Percentiles rank a stretch among this genome's conserved stretches.
Evolutionary conservation across 768 basidiomycete genomes (phyloP).

Genomic region (Mycena rosella): DNA sequence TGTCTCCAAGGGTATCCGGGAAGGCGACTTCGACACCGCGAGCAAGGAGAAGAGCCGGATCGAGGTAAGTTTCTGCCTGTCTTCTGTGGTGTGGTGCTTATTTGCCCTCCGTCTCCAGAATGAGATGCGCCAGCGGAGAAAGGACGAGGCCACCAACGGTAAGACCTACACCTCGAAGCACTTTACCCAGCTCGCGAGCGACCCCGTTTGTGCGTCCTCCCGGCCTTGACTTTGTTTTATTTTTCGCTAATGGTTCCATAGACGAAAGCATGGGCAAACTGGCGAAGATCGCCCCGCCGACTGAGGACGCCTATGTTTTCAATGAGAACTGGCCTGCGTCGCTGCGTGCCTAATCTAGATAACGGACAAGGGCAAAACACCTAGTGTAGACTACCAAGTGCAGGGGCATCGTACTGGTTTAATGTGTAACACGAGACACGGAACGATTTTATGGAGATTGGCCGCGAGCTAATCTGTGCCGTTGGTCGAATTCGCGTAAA

Average conservation of each 20-base stretch:
- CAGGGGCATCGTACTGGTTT: too few species aligned
- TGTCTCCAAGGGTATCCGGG: constrained; percentile 92
- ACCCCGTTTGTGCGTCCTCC: constrained; percentile 74
- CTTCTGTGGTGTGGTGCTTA: background rate
- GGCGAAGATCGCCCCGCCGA: constrained; percentile 73
- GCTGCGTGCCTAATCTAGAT: constrained; percentile 1
- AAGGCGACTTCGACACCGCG: constrained; percentile 93
- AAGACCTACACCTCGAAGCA: constrained; percentile 83
- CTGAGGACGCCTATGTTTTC: constrained; percentile 85
- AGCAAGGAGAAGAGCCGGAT: constrained; percentile 90
- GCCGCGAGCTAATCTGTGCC: too few species aligned
- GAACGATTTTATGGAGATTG: too few species aligned
- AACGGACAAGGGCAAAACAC: background rate
- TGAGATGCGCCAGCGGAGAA: constrained; percentile 89
- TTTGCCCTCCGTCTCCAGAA: constrained; percentile 69
- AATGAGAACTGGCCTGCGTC: constrained; percentile 66
- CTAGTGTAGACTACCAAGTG: too few species aligned
- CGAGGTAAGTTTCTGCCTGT: constrained; percentile 68
- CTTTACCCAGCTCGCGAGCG: constrained; percentile 77
- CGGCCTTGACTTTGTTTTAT: background rate
- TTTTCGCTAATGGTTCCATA: constrained; percentile 38
- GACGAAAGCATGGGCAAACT: constrained; percentile 76
- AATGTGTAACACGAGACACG: too few species aligned
- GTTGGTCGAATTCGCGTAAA: too few species aligned
- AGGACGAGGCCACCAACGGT: constrained; percentile 82